Base-by-base conservation (phyloP, 2,329 filamentous ascomycete genomes). In the Neonectria punicea region DNA sequence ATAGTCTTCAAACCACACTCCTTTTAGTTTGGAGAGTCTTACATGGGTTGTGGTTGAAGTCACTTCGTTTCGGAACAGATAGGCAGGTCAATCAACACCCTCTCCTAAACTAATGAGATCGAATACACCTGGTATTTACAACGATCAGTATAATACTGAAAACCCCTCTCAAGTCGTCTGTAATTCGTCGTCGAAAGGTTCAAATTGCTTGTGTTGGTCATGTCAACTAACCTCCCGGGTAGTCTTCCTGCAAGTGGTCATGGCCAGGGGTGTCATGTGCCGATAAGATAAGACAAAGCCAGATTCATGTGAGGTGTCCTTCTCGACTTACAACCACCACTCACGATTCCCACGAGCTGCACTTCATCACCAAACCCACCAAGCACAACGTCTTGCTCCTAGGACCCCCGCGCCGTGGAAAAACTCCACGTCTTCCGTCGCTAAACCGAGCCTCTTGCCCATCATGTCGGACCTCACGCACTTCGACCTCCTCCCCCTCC, bases 401-500 rank as follows among this genome's bases (percentile, higher is more conserved):
- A 25, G 25, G 25, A 6, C 25, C 5, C 5, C 6, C 25, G 25
- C 25, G 25, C 25, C 25, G 25, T 25, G 25, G 5, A 25, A n/a
- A 10, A 50, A 13, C 30, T 3, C 30, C 9, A 20, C 14, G 5
- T 20, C 49, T 18, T 18, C 30, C 49, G 7, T 11, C 30, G 25
- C 22, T 28, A 22, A 6, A 57, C 9, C 25, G 14, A 9, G 14
- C 36, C 39, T 41, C 28, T 47, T 58, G 61, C 46, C 59, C 67
- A 78, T 57, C 58, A 88, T 88, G 86, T 83, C 85, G n/a, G 85
- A 89, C 76, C 80, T 85, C 70, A 90, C 92, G 66, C 90, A 90
- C 73, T 98, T 95, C 86, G 92, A 90, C 72, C 89, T 93, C 74
- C 90, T 97, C 76, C 92, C 93, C 41, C 85, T 99, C 58, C 84